Base-by-base conservation (phyloP, 1,284 basidiomycete genomes). In the Leccinum solheimii region DNA sequence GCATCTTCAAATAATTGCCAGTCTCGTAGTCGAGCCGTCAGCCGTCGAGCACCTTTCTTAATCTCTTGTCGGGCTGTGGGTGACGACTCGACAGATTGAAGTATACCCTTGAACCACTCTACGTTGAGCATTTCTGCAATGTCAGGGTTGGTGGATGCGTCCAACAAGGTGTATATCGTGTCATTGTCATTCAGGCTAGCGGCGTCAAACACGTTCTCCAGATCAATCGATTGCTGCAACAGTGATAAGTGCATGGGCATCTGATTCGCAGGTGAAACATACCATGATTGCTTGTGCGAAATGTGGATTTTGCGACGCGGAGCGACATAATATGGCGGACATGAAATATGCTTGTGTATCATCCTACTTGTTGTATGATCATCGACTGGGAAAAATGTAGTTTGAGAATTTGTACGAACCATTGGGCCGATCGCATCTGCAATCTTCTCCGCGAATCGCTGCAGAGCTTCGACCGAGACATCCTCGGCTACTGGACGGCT, bases 1-100 rank as follows among this genome's bases (percentile, higher is more conserved):
- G 84, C 81, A 50, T 88, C 83, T 67, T 86, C 83, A 13, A 91
- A 83, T 14, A 75, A 59, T 55, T 78, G 71, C 87, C 90, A 91
- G n/a, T 83, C 80, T 40, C 74, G 74, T 48, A 91, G 75, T 57
- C 88, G 77, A 3, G 76, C 68, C 11, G 74, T 68, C 3, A 92
- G 75, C 30, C 80, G 78, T 55, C 75, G 72, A 11, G 83, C 80
- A 32, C 79, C 76, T 13, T 72, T 68, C 56, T 80, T 81, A 2
- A 79, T 75, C n/a, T 78, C 70, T 49, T 75, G 76, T 36, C 81
- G 77, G 13, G 73, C 66, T 13, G 73, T 79, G 7, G 78, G 72
- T 56, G 73, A 78, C 21, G 71, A 71, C 53, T 80, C 75, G 13
- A 87, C 65, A 2, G 78, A 71, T 36, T 69, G 67, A 5, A 89